Evolutionary conservation across 169 alveolate genomes (phyloP).

Genomic region (Eimeria maxima): DNA sequence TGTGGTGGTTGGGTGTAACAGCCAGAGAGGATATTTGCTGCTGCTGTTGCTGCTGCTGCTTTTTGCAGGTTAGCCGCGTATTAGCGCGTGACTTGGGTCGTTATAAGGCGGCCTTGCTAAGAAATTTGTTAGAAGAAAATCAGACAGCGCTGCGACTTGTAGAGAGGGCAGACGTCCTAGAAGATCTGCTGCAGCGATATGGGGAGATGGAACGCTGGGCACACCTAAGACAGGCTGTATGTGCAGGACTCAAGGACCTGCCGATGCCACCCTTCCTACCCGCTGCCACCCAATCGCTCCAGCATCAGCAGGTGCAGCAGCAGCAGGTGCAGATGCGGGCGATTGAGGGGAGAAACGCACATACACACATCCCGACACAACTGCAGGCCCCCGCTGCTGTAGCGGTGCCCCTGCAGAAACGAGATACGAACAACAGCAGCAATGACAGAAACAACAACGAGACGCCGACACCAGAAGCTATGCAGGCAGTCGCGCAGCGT

Average conservation of each 20-base stretch:
- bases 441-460: not conserved
- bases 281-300: not conserved
- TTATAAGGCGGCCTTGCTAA: conserved; percentile 51
- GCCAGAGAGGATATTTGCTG: too few relatives aligned
- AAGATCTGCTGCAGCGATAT: conserved; percentile 47
- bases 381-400: conserved; percentile 5
- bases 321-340: not conserved
- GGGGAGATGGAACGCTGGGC: conserved; percentile 77
- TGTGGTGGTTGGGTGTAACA: too few relatives aligned
- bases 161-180: conserved; percentile 46
- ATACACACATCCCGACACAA: not conserved
- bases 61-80: conserved; percentile 69
- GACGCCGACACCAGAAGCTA: conserved; percentile 26
- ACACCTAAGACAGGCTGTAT: conserved; percentile 22
- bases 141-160: conserved; percentile 61
- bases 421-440: not conserved
- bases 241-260: conserved; percentile 64
- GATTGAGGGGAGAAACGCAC: not conserved
- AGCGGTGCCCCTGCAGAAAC: conserved; percentile 43
- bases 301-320: conserved; percentile 59
- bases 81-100: conserved; percentile 69
- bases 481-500: conserved; percentile 6
- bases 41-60: not conserved
- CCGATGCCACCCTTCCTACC: conserved; percentile 59
- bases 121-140: conserved; percentile 66